Conservation (phyloP, 805 yeast genomes). For the Saturnispora galanensis region DNA sequence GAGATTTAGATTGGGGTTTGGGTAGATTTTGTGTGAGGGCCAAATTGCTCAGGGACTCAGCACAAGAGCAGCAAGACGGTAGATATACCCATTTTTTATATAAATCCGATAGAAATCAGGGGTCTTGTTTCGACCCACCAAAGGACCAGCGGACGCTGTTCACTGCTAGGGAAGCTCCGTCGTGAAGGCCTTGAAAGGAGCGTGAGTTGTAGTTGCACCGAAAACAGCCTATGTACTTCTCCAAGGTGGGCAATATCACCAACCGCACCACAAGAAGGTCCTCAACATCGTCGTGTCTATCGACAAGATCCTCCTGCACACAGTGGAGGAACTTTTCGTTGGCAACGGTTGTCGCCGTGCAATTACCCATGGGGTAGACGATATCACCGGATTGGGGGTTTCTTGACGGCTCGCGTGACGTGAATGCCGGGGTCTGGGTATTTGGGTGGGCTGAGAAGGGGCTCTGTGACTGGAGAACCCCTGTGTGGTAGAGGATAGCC, state of each 20-base stretch:
- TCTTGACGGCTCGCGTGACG: too few species aligned
- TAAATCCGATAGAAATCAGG: not conserved
- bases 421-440: too few species aligned
- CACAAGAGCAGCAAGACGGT: too few species aligned
- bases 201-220: constrained; percentile 68
- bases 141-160: constrained; percentile 42
- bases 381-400: too few species aligned
- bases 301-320: constrained; percentile 23
- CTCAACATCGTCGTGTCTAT: constrained; percentile 18
- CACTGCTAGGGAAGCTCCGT: constrained; percentile 68
- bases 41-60: too few species aligned
- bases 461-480: constrained; percentile 39
- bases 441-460: constrained; percentile 11
- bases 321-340: constrained; percentile 26
- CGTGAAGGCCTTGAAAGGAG: constrained; percentile 60
- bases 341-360: constrained; percentile 29
- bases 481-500: constrained; percentile 65
- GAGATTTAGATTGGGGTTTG: too few species aligned
- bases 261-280: constrained; percentile 51
- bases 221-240: constrained; percentile 52
- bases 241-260: constrained; percentile 58
- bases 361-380: too few species aligned
- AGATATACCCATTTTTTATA: too few species aligned
- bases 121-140: constrained; percentile 6
- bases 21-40: too few species aligned